Evolutionary conservation across 441 rosid species (phyloP), one percentile per base, ranked within the genome.

Genomic region (Raphanus hybrid): DNA sequence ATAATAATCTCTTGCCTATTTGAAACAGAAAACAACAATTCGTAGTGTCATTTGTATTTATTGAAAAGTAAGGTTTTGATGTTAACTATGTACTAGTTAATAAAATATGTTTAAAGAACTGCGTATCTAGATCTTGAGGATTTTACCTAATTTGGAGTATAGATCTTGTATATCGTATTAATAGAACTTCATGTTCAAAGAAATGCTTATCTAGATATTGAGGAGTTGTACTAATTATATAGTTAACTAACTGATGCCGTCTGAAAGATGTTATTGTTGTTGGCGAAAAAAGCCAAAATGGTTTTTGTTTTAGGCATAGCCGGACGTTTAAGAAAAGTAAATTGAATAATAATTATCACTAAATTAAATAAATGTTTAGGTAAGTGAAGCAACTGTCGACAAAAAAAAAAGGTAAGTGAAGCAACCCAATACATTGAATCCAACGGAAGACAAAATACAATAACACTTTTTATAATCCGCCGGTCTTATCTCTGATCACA

Each of bases 401-500:
- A n/a, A n/a, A n/a, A n/a, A n/a, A n/a, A n/a, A n/a, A n/a, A 64
- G 62, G 64, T 74, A 35, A 55, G 34, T 74, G 63, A 70, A 74
- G 57, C 75, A 69, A 65, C 76, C 52, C 18, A 64, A 74, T 79
- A 70, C 79, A 79, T 75, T 79, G 79, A 79, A 79, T 60, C 63
- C 63, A 75, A 50, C 34, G 58, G 16, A 70, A 55, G 76, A 74
- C 50, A 54, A 48, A 64, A 72, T 37, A 78, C 74, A 54, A 1
- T 2, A 62, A 62, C 52, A 41, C 60, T 2, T 7, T 78, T 73
- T 69, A 69, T 73, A 79, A 74, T 70, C 71, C 75, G 82, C 82
- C 82, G 79, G 73, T 79, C 75, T 70, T 79, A 70, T 74, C 79
- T 58, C 66, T 26, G 27, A 43, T 58, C 82, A 79, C 82, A 79